Evolutionary conservation across 2,329 filamentous ascomycete species (phyloP).

Genomic region (Phaeophleospora eucalypticola): DNA sequence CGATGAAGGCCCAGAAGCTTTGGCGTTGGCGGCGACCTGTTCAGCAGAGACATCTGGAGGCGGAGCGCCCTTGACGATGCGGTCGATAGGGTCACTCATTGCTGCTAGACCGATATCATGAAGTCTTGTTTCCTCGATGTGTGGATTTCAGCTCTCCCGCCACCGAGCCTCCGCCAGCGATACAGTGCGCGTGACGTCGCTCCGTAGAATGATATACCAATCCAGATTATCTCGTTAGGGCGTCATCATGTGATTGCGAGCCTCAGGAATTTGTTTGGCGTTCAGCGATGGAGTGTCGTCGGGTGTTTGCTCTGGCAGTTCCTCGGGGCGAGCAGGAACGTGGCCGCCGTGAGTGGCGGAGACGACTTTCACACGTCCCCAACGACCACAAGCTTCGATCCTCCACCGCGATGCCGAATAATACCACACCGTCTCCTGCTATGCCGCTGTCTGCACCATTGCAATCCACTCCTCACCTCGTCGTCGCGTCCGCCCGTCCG

Average conservation of each 20-base stretch:
- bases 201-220: neutral
- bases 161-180: neutral
- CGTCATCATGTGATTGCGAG: constrained; percentile 4
- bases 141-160: neutral
- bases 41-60: constrained; percentile 53
- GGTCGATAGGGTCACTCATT: constrained; percentile 57
- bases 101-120: neutral
- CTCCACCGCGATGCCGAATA: too few relatives aligned
- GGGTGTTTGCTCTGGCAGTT: too few relatives aligned
- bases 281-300: neutral
- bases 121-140: neutral
- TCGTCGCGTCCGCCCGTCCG: neutral
- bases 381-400: too few relatives aligned
- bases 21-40: constrained; percentile 37
- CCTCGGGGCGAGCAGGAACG: neutral
- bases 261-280: neutral
- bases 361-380: too few relatives aligned
- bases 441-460: neutral
- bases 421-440: neutral
- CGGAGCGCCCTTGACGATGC: constrained; percentile 86
- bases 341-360: neutral
- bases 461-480: neutral
- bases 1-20: constrained; percentile 18
- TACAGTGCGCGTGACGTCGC: neutral
- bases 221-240: neutral